Conservation (phyloP, 2,329 filamentous ascomycete species). For the Ophiosphaerella narmari region DNA sequence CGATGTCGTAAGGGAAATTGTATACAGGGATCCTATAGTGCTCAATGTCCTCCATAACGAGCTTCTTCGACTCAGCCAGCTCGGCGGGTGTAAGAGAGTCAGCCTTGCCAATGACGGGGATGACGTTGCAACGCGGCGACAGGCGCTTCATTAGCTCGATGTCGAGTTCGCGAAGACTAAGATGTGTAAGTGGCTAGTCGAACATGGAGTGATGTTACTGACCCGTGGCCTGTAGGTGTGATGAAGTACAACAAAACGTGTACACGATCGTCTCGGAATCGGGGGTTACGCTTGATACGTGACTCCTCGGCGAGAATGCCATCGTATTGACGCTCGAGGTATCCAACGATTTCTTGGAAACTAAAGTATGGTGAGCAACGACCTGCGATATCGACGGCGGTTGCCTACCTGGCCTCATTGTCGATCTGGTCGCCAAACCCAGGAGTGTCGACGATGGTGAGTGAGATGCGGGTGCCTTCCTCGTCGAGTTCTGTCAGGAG, state of each 20-base stretch:
- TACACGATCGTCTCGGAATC: conserved; percentile 98
- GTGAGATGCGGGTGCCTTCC: conserved; percentile 95
- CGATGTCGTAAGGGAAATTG: conserved; percentile 99
- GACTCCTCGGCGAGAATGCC: conserved; percentile 99
- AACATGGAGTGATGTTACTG: conserved; percentile 41
- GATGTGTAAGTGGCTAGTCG: conserved; percentile 17
- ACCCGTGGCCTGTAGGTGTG: conserved; percentile 95
- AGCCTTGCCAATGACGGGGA: conserved; percentile 97
- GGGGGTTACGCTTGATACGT: conserved; percentile 99
- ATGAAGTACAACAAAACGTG: conserved; percentile 99
- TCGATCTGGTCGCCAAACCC: conserved; percentile 99
- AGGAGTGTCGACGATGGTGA: conserved; percentile 98
- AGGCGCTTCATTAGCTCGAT: conserved; percentile 99
- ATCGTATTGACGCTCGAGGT: conserved; percentile 98
- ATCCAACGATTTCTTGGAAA: conserved; percentile 97
- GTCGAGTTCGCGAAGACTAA: conserved; percentile 93
- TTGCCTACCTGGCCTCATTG: conserved; percentile 87
- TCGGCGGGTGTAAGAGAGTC: conserved; percentile 96
- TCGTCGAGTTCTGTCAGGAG: conserved; percentile 76
- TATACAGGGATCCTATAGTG: conserved; percentile 99
- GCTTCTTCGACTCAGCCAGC: conserved; percentile 98
- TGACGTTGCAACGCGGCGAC: conserved; percentile 96
- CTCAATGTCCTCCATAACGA: conserved; percentile 99
- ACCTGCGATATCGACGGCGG: background rate
- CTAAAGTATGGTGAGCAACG: conserved; percentile 54